Percentiles rank a stretch among this genome's conserved stretches.
Conservation (phyloP, 768 basidiomycete species). For the Leccinum subgranulosum region DNA sequence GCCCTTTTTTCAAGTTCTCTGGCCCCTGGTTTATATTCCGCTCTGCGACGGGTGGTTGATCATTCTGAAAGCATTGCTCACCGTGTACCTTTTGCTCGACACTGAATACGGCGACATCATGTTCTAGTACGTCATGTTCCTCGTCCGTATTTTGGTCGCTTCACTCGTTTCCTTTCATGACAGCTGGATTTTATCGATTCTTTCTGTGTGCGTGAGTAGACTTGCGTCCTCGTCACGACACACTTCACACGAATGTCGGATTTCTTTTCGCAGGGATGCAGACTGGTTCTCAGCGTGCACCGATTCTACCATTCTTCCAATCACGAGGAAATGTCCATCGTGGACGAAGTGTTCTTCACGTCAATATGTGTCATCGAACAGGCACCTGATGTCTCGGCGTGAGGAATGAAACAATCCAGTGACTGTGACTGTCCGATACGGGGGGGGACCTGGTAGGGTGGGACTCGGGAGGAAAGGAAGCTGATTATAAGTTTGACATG, state of each 20-base stretch:
- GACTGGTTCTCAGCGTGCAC: constrained; percentile 2
- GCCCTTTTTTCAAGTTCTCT: background rate
- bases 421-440: background rate
- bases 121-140: constrained; percentile 8
- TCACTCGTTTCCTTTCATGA: background rate
- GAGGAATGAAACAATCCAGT: background rate
- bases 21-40: background rate
- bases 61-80: constrained; percentile 1
- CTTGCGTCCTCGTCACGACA: background rate
- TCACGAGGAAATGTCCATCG: background rate
- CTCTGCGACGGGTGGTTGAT: background rate
- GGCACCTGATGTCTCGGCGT: background rate
- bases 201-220: constrained; percentile 8
- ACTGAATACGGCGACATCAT: constrained; percentile 3
- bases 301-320: background rate
- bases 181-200: constrained; percentile 6
- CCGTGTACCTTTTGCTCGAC: constrained; percentile 7
- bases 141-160: background rate
- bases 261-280: constrained; percentile 4
- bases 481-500: background rate
- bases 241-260: background rate
- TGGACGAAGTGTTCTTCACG: background rate
- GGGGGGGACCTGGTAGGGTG: background rate
- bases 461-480: background rate
- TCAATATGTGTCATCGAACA: constrained; percentile 2